phyloP scores from a whole-genome alignment of 2,329 filamentous ascomycete species.

The Madurella fahalii region DNA sequence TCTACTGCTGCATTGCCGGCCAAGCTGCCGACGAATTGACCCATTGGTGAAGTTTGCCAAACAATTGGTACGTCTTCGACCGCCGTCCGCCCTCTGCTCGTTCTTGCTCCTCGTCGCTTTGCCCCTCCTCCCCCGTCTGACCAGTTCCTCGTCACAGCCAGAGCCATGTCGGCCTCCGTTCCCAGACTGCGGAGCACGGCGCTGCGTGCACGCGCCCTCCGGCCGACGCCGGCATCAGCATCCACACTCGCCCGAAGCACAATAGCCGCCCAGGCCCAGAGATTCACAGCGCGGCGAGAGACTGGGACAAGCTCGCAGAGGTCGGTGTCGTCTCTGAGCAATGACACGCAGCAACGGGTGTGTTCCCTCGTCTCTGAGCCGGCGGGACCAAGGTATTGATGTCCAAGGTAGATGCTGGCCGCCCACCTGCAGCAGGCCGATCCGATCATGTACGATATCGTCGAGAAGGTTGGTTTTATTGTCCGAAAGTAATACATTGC shows the following conservation, averaged over 20 bases:
- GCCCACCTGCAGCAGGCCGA: slow-evolving; percentile 79
- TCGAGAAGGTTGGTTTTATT: slow-evolving; percentile 68
- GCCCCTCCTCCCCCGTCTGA: background rate
- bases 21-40: background rate
- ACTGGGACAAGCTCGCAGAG: slow-evolving; percentile 30
- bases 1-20: background rate
- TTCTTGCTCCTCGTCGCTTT: background rate
- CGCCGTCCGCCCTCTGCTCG: background rate
- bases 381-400: background rate
- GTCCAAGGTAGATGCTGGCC: slow-evolving; percentile 63
- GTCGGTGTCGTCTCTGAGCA: slow-evolving; percentile 43
- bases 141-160: background rate
- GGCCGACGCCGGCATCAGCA: slow-evolving; percentile 25
- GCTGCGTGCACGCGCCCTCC: slow-evolving; percentile 37
- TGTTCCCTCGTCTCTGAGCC: slow-evolving; percentile 17
- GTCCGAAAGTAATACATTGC: background rate
- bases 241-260: slow-evolving; percentile 21
- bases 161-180: slow-evolving; percentile 47
- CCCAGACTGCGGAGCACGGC: slow-evolving; percentile 46
- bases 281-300: background rate
- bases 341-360: slow-evolving; percentile 60
- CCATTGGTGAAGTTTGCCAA: background rate
- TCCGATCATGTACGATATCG: slow-evolving; percentile 79
- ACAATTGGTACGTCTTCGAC: background rate
- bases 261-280: slow-evolving; percentile 15